These are phyloP conservation scores for Epithemia pelagica DNA, from an alignment of 108 stramenopile genomes.

Conservation along the genomic window DNA sequence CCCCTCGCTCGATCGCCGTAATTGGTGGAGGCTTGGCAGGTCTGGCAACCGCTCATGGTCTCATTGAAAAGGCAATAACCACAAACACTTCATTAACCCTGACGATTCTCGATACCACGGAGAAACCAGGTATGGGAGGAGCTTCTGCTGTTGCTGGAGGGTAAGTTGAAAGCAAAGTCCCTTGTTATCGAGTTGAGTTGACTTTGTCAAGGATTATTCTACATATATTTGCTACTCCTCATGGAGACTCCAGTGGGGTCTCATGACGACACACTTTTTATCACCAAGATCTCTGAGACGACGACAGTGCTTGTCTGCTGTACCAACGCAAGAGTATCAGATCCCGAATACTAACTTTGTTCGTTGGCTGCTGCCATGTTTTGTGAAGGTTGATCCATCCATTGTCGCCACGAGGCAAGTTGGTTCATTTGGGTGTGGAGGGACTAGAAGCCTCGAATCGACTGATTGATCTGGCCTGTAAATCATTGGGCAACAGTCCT, in stretches of 20 bases:
- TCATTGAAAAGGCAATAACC: conserved; percentile 31
- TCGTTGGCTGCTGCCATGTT: too few relatives aligned
- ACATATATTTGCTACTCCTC: conserved; percentile 65
- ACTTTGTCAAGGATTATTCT: conserved; percentile 8
- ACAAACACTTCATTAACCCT: background rate
- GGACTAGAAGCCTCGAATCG: conserved; percentile 47
- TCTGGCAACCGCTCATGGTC: conserved; percentile 57
- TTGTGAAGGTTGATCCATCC: conserved; percentile 70
- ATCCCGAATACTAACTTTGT: too few relatives aligned
- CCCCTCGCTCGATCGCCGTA: conserved; percentile 36
- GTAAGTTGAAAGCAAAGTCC: conserved; percentile 30
- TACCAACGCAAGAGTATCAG: too few relatives aligned
- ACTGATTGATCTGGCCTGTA: conserved; percentile 36
- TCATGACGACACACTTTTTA: conserved; percentile 47
- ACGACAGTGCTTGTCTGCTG: too few relatives aligned
- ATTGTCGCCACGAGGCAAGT: conserved; percentile 70
- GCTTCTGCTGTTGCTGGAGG: conserved; percentile 82
- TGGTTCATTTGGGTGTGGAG: conserved; percentile 62
- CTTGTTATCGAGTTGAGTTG: background rate
- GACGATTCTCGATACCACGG: background rate
- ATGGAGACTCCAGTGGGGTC: conserved; percentile 30
- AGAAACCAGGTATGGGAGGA: conserved; percentile 53
- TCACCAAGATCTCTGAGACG: conserved; percentile 73
- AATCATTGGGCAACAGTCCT: conserved; percentile 15
- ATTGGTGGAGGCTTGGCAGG: conserved; percentile 83